A percentile compares a stretch with the other conserved stretches of the same genome.
Evolutionary conservation across 2,329 filamentous ascomycete genomes (phyloP).

Genomic region (Neophaeococcomyces mojaviensis): DNA sequence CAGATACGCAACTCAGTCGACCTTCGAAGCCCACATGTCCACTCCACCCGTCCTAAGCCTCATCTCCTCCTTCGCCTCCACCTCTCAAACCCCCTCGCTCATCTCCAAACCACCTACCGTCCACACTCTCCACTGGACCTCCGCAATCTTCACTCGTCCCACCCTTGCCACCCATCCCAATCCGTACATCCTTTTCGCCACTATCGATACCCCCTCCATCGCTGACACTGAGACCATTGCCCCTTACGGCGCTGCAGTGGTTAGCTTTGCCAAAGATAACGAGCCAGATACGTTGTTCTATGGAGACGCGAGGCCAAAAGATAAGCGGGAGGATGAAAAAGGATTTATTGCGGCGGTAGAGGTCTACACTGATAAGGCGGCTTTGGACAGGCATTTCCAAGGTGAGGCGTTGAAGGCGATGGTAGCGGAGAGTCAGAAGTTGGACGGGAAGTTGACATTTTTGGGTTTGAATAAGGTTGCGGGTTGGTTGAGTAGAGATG

Average conservation of each 20-base stretch:
- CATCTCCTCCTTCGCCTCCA: neutral
- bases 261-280: constrained; percentile 1
- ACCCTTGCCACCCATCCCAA: too few relatives aligned
- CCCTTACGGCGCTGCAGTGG: constrained; percentile 4
- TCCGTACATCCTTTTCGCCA: constrained; percentile 5
- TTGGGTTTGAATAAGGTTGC: neutral
- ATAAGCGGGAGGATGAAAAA: neutral
- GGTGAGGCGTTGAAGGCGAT: neutral
- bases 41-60: neutral
- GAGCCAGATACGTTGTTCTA: constrained; percentile 9
- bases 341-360: constrained; percentile 4
- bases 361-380: constrained; percentile 4
- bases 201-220: neutral
- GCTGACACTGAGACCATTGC: neutral
- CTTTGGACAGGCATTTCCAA: neutral
- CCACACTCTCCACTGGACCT: too few relatives aligned
- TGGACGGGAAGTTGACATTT: neutral
- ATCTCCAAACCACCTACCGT: neutral
- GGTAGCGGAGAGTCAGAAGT: too few relatives aligned
- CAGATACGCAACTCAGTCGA: neutral
- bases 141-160: too few relatives aligned
- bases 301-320: neutral
- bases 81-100: neutral
- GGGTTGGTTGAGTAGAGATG: constrained; percentile 2
- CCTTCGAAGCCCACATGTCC: neutral